These are phyloP conservation scores for Venturia oleaginea DNA, from an alignment of 2,329 filamentous ascomycete genomes.

Conservation along the genomic window DNA sequence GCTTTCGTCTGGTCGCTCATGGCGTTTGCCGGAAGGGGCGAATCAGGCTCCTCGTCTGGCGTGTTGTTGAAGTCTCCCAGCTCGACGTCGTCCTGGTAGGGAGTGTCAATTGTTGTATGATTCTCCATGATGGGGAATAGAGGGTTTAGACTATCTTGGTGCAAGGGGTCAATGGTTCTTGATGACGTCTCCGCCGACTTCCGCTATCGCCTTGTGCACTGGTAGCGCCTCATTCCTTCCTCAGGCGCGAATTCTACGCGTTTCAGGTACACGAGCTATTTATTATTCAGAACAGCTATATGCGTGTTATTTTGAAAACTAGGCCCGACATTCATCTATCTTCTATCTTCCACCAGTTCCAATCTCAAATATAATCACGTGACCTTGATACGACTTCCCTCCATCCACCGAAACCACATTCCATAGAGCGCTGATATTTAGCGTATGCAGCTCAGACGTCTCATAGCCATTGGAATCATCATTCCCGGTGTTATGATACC, in stretches of 20 bases:
- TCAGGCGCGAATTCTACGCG: not conserved
- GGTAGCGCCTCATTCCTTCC: not conserved
- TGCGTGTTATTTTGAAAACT: too few relatives aligned
- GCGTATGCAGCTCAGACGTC: not conserved
- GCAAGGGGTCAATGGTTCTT: not conserved
- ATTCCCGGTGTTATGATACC: not conserved
- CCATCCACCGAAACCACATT: not conserved
- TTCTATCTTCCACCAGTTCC: too few relatives aligned
- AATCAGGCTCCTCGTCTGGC: constrained; percentile 6
- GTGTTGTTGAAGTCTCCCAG: not conserved
- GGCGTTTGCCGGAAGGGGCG: not conserved
- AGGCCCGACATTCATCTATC: too few relatives aligned
- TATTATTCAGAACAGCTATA: too few relatives aligned
- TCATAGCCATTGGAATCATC: not conserved
- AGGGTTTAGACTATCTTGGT: not conserved
- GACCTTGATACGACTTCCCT: not conserved
- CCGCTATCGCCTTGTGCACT: not conserved
- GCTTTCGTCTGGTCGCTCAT: constrained; percentile 6
- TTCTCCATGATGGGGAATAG: not conserved
- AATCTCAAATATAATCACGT: not conserved
- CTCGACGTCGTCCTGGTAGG: constrained; percentile 11
- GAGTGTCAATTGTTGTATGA: not conserved
- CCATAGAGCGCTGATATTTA: not conserved
- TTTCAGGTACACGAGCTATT: too few relatives aligned
- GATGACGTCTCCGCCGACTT: not conserved